Base-by-base conservation (phyloP, 1,139 yeast genomes). In the Taphrina communis region DNA sequence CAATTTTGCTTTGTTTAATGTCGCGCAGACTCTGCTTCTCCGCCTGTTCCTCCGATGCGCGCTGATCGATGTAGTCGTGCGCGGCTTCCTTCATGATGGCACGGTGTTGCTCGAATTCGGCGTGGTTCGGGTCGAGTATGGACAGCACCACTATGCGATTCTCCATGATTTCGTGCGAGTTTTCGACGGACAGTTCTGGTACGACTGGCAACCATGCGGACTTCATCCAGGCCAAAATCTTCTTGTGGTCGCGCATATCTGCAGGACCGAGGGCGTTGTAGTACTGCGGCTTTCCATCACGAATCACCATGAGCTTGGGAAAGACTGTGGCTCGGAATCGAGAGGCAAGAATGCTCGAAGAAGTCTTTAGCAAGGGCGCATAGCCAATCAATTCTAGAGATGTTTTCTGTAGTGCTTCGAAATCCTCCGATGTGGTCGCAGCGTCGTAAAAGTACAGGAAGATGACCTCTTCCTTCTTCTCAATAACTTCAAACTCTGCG, bases 381-480 rank as follows among this genome's bases (percentile, higher is more conserved):
- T 77, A 77, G 17, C 77, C 79, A 19, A 78, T 74, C 19, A 79
- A 74, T 25, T 75, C 73, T 36, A 78, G 72, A 0, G 80, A 76
- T 17, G 80, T 74, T 53, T 76, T 74, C 62, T 75, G 75, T 57
- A 80, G 73, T 2, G 81, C 80, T 55, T 77, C 78, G 73, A 80
- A 80, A 70, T 80, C 83, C 70, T 81, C 83, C 14, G 73, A 70
- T 55, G 77, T 76, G 6, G 81, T 77, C 9, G 77, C 74, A 52
- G 75, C 75, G 70, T 81, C 82, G 70, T 80, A 79, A 53, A 81
- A 75, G 70, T 78, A 81, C 35, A 81, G 72, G 70, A 79, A 78
- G 25, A 72, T 68, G 36, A 73, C 75, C 38, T 73, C 75, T 36
- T 73, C 73, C 46, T 63, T 72, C 70, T 71, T 72, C 50, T 69